Evolutionary conservation across 192 early-diverging fungal species (phyloP).

Genomic region (Coemansia sp.): DNA sequence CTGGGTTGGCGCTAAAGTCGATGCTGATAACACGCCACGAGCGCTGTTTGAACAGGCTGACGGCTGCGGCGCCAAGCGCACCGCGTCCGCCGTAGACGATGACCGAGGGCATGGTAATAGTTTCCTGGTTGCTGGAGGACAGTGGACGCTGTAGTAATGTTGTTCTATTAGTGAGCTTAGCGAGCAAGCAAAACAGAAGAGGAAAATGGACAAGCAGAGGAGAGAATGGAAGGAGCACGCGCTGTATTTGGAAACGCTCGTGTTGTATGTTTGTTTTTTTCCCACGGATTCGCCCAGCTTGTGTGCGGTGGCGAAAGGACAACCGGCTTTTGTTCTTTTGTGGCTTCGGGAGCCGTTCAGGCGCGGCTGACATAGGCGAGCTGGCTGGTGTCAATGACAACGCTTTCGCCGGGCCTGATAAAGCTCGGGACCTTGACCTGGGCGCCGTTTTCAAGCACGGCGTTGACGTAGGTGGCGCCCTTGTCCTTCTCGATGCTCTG

Average conservation of each 20-base stretch:
- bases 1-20: conserved; percentile 70
- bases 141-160: no score
- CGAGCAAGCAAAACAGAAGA: not conserved
- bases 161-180: no score
- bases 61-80: conserved; percentile 77
- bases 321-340: not conserved
- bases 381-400: conserved; percentile 69
- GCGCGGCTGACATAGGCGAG: conserved; percentile 65
- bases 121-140: conserved; percentile 5
- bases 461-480: conserved; percentile 68
- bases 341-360: conserved; percentile 13
- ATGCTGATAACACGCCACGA: conserved; percentile 78
- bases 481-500: conserved; percentile 61
- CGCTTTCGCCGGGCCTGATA: conserved; percentile 72
- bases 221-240: not conserved
- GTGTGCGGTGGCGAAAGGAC: no score
- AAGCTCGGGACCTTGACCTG: conserved; percentile 79
- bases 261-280: no score
- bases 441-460: conserved; percentile 64
- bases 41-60: conserved; percentile 68
- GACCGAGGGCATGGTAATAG: conserved; percentile 56
- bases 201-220: not conserved
- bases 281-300: no score
- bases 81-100: conserved; percentile 92
- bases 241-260: no score